Base-by-base conservation (phyloP, 2,329 filamentous ascomycete species). In the Pseudocercospora pini-densiflorae region DNA sequence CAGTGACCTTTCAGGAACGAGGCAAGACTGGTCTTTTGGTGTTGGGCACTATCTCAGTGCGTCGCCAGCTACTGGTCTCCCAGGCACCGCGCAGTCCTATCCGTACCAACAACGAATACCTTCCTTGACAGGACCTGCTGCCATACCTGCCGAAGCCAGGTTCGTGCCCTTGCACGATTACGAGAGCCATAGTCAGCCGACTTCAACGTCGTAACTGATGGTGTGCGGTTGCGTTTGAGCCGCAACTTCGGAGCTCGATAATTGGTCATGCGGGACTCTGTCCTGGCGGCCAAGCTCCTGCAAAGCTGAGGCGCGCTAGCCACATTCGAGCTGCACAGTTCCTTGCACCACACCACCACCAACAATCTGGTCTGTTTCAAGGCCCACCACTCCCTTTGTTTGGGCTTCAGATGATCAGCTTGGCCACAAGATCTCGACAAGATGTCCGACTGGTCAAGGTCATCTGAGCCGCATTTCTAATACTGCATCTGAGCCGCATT, bases 141-240 rank as follows among this genome's bases (percentile, higher is more conserved):
- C 65, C 27, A 73, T 76, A 69, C 67, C 73, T 31, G 66, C 68
- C 21, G 72, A 76, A 61, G 68, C 69, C 60, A 73, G 73, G 53
- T 77, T 77, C 67, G 74, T 76, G 67, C 74, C 75, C 68, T 70
- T 77, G 70, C 74, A 77, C 67, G 73, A 75, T 65, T 76, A 77
- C 71, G 75, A 75, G 51, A 65, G 71, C 45, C 71, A 71, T 57
- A 67, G 72, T 76, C 74, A 76, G 68, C 75, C 70, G 74, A 75
- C 73, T 43, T 70, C 74, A 59, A 72, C 71, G 12, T 61, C 71
- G 51, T 73, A 67, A 68, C 23, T 57, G 63, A 55, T 36, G 69
- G 70, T 71, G 69, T 68, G 68, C 21, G 66, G 59, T 63, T 63
- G 63, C 69, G 65, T 64, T 68, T 66, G 66, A 60, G 63, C 70